These are phyloP conservation scores for Stephania cephalantha DNA, from an alignment of 164 flowering plant species.

Conservation along the genomic window DNA sequence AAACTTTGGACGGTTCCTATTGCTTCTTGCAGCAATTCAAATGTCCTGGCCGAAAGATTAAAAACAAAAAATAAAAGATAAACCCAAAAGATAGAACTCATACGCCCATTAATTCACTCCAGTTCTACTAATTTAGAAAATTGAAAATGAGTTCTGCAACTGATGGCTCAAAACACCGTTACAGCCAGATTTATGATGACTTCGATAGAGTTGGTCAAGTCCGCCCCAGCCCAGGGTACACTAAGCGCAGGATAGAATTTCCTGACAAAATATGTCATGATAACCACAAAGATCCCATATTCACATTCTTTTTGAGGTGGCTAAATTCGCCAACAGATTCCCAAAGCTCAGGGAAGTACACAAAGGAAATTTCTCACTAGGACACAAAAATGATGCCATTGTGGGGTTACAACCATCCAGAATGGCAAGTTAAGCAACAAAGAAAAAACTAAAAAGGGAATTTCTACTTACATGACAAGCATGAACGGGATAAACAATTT, in stretches of 20 bases:
- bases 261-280: background rate
- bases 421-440: background rate
- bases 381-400: background rate
- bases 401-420: background rate
- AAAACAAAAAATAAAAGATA: no score
- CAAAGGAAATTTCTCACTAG: background rate
- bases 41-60: background rate
- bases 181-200: background rate
- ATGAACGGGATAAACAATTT: conserved; percentile 90
- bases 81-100: background rate
- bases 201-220: background rate
- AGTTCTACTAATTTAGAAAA: background rate
- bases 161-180: background rate
- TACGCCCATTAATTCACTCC: background rate
- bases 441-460: background rate
- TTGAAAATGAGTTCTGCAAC: background rate
- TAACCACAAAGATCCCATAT: background rate
- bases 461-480: conserved; percentile 86
- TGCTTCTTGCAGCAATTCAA: background rate
- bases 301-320: background rate
- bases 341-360: background rate
- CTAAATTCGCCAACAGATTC: background rate
- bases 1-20: background rate
- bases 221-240: background rate
- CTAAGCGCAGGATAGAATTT: background rate